These are phyloP conservation scores for Aspergillus terreus DNA, from an alignment of 2,329 filamentous ascomycete genomes.

Conservation along the genomic window DNA sequence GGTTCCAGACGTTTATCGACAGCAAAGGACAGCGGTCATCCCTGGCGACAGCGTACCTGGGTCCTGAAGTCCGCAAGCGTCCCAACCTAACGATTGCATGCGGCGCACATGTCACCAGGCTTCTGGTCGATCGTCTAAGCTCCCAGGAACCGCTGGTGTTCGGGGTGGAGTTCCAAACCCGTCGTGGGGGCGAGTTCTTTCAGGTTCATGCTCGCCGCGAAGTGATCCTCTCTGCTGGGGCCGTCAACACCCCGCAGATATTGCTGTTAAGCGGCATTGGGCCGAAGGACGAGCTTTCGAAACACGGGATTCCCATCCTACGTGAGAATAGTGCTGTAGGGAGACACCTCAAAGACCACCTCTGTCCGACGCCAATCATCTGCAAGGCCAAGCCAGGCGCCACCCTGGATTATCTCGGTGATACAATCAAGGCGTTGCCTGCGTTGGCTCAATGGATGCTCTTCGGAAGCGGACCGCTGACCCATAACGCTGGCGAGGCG, in stretches of 20 bases:
- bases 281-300: slow-evolving; percentile 21
- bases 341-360: slow-evolving; percentile 16
- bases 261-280: slow-evolving; percentile 33
- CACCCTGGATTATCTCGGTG: slow-evolving; percentile 15
- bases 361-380: slow-evolving; percentile 13
- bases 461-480: slow-evolving; percentile 13
- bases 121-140: slow-evolving; percentile 17
- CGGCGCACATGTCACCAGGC: slow-evolving; percentile 16
- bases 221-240: slow-evolving; percentile 28
- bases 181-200: slow-evolving; percentile 6
- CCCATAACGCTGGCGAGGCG: slow-evolving; percentile 14
- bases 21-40: slow-evolving; percentile 16
- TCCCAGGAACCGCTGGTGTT: slow-evolving; percentile 2
- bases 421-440: slow-evolving; percentile 10
- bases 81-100: slow-evolving; percentile 15
- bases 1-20: slow-evolving; percentile 17
- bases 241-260: slow-evolving; percentile 29
- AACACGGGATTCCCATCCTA: slow-evolving; percentile 28
- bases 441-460: slow-evolving; percentile 14
- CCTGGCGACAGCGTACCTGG: slow-evolving; percentile 14
- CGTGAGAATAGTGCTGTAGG: slow-evolving; percentile 13
- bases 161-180: slow-evolving; percentile 14
- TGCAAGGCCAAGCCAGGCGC: slow-evolving; percentile 14
- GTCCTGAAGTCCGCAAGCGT: slow-evolving; percentile 9
- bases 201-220: slow-evolving; percentile 18